Percentiles rank a stretch among this genome's conserved stretches.
These are phyloP conservation scores for Vigna mungo DNA, from an alignment of 306 rosid genomes.

Conservation along the genomic window DNA sequence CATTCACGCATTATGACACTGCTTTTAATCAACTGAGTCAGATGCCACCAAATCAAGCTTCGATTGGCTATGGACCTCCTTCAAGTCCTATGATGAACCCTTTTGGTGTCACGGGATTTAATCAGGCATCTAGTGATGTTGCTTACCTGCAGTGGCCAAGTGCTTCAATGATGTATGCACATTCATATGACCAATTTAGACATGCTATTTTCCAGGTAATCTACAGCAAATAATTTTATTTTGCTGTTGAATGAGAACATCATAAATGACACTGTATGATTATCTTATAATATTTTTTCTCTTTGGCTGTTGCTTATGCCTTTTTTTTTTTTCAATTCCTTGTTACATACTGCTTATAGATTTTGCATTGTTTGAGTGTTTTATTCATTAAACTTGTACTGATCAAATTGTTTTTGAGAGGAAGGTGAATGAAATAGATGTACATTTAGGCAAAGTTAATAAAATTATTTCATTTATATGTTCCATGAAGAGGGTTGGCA, in stretches of 20 bases:
- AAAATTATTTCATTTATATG: constrained; percentile 17
- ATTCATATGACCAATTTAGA: constrained; percentile 74
- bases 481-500: neutral
- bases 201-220: constrained; percentile 72
- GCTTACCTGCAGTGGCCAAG: constrained; percentile 77
- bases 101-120: constrained; percentile 60
- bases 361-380: neutral
- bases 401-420: neutral
- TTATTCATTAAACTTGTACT: neutral
- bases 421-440: neutral
- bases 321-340: neutral
- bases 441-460: too few species aligned
- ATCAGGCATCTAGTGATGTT: constrained; percentile 64
- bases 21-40: constrained; percentile 64
- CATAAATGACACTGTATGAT: neutral
- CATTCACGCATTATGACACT: constrained; percentile 65
- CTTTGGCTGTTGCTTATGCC: neutral
- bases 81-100: constrained; percentile 57
- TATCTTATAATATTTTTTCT: neutral
- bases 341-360: neutral
- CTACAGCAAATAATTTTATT: neutral
- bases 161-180: constrained; percentile 81
- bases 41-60: constrained; percentile 61
- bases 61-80: constrained; percentile 60
- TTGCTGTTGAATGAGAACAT: constrained; percentile 14